phyloP scores from a whole-genome alignment of 345 rosid species.

The Murraya paniculata region DNA sequence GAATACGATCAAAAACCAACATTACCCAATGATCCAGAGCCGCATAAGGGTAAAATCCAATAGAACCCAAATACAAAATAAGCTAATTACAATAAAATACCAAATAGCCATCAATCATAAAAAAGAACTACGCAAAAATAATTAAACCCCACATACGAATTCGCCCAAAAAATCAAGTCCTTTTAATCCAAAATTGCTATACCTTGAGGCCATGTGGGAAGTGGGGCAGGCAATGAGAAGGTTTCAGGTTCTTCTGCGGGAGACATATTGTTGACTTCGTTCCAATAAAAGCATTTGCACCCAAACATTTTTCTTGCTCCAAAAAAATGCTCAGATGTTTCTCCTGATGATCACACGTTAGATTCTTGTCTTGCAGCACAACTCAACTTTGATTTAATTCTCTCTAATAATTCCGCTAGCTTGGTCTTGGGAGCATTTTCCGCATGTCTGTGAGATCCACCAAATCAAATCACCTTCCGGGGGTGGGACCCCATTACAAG shows the following conservation, averaged over 20 bases:
- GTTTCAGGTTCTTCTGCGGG: constrained; percentile 40
- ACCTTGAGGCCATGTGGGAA: constrained; percentile 84
- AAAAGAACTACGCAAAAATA: background rate
- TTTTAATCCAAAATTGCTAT: background rate
- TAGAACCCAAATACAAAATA: background rate
- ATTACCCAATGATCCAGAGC: background rate
- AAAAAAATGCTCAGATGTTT: background rate
- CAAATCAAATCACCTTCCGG: background rate
- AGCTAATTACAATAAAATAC: background rate
- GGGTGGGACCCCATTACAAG: background rate
- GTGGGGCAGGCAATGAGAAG: constrained; percentile 65
- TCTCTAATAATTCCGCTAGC: background rate
- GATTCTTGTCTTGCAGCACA: background rate
- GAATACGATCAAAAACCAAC: background rate
- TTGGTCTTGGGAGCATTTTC: background rate
- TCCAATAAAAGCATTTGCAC: constrained; percentile 55
- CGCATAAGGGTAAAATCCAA: background rate
- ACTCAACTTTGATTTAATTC: background rate
- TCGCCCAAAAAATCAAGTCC: background rate
- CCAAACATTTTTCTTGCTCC: constrained; percentile 37
- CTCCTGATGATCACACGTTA: background rate
- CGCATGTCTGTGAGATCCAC: background rate
- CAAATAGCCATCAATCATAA: background rate
- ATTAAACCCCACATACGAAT: background rate
- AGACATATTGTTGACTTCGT: constrained; percentile 15